phyloP scores from a whole-genome alignment of 805 yeast genomes.

The Cyberlindnera galapagoensis region DNA sequence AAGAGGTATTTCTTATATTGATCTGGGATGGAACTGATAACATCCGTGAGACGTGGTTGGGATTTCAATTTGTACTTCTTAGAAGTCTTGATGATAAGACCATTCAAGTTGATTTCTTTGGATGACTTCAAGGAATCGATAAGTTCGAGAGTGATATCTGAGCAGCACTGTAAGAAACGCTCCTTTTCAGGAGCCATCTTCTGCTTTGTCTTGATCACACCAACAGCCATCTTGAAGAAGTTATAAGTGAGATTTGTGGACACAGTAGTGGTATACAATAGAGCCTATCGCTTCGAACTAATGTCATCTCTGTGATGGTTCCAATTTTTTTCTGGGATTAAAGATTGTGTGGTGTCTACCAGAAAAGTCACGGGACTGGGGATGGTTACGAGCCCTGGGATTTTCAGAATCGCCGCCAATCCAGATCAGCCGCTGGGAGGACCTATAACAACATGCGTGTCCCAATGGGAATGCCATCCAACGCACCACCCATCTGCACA shows the following conservation, averaged over 20 bases:
- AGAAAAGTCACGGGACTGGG: constrained; percentile 2
- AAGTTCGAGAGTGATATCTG: constrained; percentile 82
- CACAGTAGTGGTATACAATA: too few relatives aligned
- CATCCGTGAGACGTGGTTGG: constrained; percentile 93
- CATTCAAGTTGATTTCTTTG: constrained; percentile 83
- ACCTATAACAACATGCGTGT: too few relatives aligned
- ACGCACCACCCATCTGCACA: too few relatives aligned
- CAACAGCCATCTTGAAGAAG: constrained; percentile 21
- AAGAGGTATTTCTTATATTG: constrained; percentile 86
- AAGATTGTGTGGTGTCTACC: constrained; percentile 1
- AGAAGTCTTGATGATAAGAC: constrained; percentile 75
- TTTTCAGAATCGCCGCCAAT: too few relatives aligned
- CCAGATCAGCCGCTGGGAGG: too few relatives aligned
- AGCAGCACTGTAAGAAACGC: constrained; percentile 85
- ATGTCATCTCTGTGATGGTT: too few relatives aligned
- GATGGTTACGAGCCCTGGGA: too few relatives aligned
- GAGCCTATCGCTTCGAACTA: too few relatives aligned
- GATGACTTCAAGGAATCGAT: constrained; percentile 69
- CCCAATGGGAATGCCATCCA: too few relatives aligned
- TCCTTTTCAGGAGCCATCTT: constrained; percentile 88
- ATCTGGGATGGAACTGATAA: constrained; percentile 91
- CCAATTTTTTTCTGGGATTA: too few relatives aligned
- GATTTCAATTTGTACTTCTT: constrained; percentile 86
- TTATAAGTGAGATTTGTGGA: too few relatives aligned
- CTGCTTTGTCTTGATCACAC: constrained; percentile 38